Conservation (phyloP, 768 basidiomycete genomes). For the Tephrocybe sp. region DNA sequence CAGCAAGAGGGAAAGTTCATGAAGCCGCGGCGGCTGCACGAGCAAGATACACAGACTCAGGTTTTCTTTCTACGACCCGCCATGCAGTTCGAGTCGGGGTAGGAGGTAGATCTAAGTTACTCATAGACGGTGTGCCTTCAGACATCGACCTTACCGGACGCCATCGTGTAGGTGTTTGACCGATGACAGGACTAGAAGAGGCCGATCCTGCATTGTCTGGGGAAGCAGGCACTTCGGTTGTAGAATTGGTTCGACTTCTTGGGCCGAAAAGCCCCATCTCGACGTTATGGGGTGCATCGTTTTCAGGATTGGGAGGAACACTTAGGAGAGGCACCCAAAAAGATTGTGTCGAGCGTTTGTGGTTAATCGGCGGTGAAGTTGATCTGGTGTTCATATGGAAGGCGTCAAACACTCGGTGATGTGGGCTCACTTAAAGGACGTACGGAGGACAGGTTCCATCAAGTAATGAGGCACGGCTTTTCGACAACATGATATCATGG, state of each 20-base stretch:
- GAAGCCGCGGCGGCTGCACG: not conserved
- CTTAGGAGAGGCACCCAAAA: constrained; percentile 5
- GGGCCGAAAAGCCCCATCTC: constrained; percentile 13
- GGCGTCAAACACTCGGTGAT: not conserved
- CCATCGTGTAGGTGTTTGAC: not conserved
- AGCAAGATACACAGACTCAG: not conserved
- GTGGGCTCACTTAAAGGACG: not conserved
- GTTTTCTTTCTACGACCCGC: constrained; percentile 10
- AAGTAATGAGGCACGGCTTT: constrained; percentile 1
- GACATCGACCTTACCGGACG: constrained; percentile 3
- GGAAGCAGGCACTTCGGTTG: not conserved
- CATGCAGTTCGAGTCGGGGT: constrained; percentile 14
- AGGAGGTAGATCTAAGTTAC: not conserved
- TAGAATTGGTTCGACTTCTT: constrained; percentile 8
- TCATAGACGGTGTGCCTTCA: not conserved
- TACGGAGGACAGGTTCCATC: not conserved
- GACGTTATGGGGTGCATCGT: not conserved
- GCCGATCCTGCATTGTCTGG: not conserved
- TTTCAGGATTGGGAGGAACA: not conserved
- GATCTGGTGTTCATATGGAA: not conserved
- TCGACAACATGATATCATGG: constrained; percentile 14
- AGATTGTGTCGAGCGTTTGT: constrained; percentile 4
- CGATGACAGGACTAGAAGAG: not conserved
- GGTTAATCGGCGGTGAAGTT: not conserved
- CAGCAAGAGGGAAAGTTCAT: no score